A percentile compares a stretch with the other conserved stretches of the same genome.
Evolutionary conservation across 1,139 yeast genomes (phyloP).

Genomic region (Yamadazyma membranifaciens): DNA sequence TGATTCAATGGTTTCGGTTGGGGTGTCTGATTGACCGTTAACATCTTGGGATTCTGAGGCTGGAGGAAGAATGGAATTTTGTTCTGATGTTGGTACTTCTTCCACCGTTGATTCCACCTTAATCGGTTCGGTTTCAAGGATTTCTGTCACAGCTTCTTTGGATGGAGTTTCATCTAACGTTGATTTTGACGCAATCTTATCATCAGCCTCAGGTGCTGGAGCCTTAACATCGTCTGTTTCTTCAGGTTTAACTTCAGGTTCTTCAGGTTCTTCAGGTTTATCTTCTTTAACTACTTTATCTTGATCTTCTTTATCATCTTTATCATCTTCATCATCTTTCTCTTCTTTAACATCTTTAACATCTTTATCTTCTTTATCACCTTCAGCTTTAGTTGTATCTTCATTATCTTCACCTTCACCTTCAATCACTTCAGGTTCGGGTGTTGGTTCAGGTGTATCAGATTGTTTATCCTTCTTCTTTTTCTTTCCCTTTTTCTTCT

Average conservation of each 20-base stretch:
- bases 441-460: not conserved
- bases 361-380: slow-evolving; percentile 3
- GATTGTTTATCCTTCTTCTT: slow-evolving; percentile 12
- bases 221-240: not conserved
- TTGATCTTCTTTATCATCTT: not conserved
- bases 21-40: not conserved
- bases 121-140: slow-evolving; percentile 1
- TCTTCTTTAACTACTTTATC: slow-evolving; percentile 6
- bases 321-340: not conserved
- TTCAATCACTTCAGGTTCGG: slow-evolving; percentile 6
- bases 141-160: not conserved
- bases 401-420: slow-evolving; percentile 2
- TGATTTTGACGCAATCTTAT: not conserved
- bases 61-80: not conserved
- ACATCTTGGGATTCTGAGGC: not conserved
- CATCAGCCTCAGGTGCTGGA: slow-evolving; percentile 3
- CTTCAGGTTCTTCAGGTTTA: not conserved
- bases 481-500: slow-evolving; percentile 46
- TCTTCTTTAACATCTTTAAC: not conserved
- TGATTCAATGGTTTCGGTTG: slow-evolving; percentile 10
- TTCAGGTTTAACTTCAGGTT: slow-evolving; percentile 12
- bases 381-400: not conserved
- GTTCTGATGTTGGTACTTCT: not conserved
- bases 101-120: slow-evolving; percentile 4
- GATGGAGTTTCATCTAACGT: not conserved